phyloP scores from a whole-genome alignment of 768 basidiomycete species.

The Mycena latifolia region DNA sequence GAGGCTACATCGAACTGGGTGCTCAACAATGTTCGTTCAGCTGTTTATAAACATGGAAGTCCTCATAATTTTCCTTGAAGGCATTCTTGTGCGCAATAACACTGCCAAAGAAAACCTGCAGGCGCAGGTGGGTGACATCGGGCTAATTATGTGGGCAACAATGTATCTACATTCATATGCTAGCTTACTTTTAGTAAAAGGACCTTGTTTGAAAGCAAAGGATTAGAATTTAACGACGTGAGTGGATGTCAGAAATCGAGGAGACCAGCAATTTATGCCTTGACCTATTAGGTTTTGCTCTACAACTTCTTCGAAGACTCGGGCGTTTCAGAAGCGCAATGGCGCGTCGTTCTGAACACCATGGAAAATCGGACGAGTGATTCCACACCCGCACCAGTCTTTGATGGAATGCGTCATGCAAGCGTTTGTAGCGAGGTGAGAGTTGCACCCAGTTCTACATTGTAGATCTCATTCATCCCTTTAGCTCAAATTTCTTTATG shows the following conservation, averaged over 20 bases:
- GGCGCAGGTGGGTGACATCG: slow-evolving; percentile 67
- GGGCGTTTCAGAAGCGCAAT: slow-evolving; percentile 58
- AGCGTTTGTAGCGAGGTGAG: slow-evolving; percentile 70
- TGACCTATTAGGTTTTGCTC: slow-evolving; percentile 62
- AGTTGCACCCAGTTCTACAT: not conserved
- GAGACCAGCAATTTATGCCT: not conserved
- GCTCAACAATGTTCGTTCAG: slow-evolving; percentile 70
- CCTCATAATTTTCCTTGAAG: slow-evolving; percentile 47
- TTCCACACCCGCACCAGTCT: slow-evolving; percentile 53
- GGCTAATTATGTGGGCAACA: slow-evolving; percentile 58
- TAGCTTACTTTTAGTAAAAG: no score
- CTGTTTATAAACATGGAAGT: not conserved
- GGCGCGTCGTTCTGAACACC: slow-evolving; percentile 69
- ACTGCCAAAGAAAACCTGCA: slow-evolving; percentile 59
- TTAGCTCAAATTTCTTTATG: slow-evolving; percentile 77
- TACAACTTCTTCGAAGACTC: slow-evolving; percentile 87
- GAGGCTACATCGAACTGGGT: slow-evolving; percentile 67
- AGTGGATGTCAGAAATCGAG: slow-evolving; percentile 5
- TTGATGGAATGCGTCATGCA: slow-evolving; percentile 64
- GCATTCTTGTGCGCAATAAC: slow-evolving; percentile 77
- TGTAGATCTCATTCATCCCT: no score
- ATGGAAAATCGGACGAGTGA: slow-evolving; percentile 39
- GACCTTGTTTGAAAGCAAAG: slow-evolving; percentile 75
- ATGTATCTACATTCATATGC: no score
- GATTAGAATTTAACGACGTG: slow-evolving; percentile 76